phyloP scores from a whole-genome alignment of 495 filamentous ascomycete species.

The Umbilicaria muhlenbergii region DNA sequence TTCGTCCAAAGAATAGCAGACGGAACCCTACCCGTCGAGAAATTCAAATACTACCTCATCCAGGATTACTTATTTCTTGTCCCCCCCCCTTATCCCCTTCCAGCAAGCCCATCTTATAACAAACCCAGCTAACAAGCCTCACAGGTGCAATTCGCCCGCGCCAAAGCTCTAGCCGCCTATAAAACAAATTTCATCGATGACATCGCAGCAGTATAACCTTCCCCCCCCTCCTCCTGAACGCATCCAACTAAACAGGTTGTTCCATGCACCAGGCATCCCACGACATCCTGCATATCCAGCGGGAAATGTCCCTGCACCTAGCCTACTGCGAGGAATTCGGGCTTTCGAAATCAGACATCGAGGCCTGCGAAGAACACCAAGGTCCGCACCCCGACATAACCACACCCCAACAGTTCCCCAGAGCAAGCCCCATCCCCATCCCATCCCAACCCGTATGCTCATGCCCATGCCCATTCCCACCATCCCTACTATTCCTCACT shows the following conservation, averaged over 20 bases:
- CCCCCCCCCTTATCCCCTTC: conserved; percentile 8
- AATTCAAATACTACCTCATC: conserved; percentile 72
- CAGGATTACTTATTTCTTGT: conserved; percentile 87
- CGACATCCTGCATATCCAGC: conserved; percentile 58
- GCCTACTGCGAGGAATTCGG: conserved; percentile 68
- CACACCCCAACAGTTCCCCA: no score
- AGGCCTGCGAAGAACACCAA: conserved; percentile 53
- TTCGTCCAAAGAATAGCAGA: conserved; percentile 66
- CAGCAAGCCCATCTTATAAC: background rate
- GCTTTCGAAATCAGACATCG: conserved; percentile 59
- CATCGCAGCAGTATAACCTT: conserved; percentile 40
- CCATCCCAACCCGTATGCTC: conserved; percentile 38
- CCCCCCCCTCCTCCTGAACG: background rate
- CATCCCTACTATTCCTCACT: conserved; percentile 45
- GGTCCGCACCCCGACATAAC: no score
- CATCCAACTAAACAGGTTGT: background rate
- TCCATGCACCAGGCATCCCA: conserved; percentile 36
- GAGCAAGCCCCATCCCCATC: conserved; percentile 18
- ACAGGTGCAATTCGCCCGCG: conserved; percentile 72
- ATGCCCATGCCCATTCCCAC: conserved; percentile 56
- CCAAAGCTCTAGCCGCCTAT: conserved; percentile 69
- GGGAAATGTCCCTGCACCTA: conserved; percentile 67
- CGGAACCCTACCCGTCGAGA: conserved; percentile 52
- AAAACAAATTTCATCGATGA: conserved; percentile 62
- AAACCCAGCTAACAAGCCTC: conserved; percentile 2